Percentiles rank a stretch among this genome's conserved stretches.
Evolutionary conservation across 208 protist species (phyloP).

Genomic region (Zelonia costaricensis): DNA sequence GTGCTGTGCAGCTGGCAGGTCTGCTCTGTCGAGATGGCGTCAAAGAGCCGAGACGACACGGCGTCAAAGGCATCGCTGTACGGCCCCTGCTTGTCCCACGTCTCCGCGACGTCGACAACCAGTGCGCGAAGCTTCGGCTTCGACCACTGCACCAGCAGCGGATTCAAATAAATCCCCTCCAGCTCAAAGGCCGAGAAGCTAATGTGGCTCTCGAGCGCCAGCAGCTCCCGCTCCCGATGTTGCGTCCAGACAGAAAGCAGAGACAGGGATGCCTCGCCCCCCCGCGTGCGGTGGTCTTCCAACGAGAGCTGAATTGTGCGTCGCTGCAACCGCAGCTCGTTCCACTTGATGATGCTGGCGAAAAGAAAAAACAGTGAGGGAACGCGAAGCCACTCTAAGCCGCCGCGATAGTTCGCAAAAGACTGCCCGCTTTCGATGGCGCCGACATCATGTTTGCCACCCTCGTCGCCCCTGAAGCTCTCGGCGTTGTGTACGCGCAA

Average conservation of each 20-base stretch:
- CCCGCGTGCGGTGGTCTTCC: conserved; percentile 11
- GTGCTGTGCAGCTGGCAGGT: conserved; percentile 47
- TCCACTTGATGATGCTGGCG: conserved; percentile 58
- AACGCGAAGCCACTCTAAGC: conserved; percentile 56
- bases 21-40: conserved; percentile 49
- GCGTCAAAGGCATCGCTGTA: conserved; percentile 48
- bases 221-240: conserved; percentile 26
- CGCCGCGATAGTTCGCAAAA: conserved; percentile 12
- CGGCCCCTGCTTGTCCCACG: conserved; percentile 50
- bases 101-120: conserved; percentile 36
- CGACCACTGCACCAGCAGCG: conserved; percentile 52
- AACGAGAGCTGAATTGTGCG: neutral
- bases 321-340: conserved; percentile 45
- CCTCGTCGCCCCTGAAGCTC: neutral
- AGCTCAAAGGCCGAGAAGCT: conserved; percentile 51
- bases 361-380: conserved; percentile 71
- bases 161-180: conserved; percentile 40
- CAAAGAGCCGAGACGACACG: conserved; percentile 46
- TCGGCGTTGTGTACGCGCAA: neutral
- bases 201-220: conserved; percentile 30
- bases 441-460: neutral
- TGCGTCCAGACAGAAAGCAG: conserved; percentile 23
- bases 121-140: conserved; percentile 30
- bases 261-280: conserved; percentile 15
- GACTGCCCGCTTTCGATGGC: conserved; percentile 9